Evolutionary conservation across 805 yeast species (phyloP).

Genomic region (Yarrowia osloensis): DNA sequence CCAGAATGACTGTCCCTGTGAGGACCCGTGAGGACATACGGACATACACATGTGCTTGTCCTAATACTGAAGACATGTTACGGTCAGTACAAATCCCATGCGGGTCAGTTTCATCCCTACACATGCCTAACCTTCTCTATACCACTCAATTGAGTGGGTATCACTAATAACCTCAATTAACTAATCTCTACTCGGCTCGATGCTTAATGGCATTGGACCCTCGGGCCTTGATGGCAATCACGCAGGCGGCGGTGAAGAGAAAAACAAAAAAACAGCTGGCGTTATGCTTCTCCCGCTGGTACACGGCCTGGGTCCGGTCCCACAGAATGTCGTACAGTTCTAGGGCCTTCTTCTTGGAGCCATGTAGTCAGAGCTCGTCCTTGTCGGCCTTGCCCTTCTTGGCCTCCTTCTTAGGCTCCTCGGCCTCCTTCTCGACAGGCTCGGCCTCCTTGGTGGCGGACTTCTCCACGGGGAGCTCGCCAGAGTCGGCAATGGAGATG

Average conservation of each 20-base stretch:
- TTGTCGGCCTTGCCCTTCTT: slow-evolving; percentile 32
- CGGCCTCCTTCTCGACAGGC: slow-evolving; percentile 31
- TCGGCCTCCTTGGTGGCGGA: not conserved
- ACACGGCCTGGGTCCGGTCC: slow-evolving; percentile 1
- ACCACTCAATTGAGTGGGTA: not conserved
- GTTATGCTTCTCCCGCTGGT: slow-evolving; percentile 24
- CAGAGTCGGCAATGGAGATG: slow-evolving; percentile 67
- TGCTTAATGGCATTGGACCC: not conserved
- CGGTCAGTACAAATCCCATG: no score
- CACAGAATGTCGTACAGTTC: not conserved
- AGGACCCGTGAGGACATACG: no score
- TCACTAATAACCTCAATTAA: no score
- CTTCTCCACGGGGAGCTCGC: slow-evolving; percentile 48
- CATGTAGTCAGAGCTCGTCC: slow-evolving; percentile 38
- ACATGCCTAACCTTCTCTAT: no score
- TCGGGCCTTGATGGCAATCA: slow-evolving; percentile 4
- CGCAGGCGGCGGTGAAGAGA: slow-evolving; percentile 17
- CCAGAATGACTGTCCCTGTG: no score
- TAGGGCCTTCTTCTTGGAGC: slow-evolving; percentile 20
- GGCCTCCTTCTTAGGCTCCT: slow-evolving; percentile 34
- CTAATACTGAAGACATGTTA: no score
- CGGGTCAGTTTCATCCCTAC: no score
- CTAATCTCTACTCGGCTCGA: not conserved
- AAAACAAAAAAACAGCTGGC: slow-evolving; percentile 13
- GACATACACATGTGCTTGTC: no score